Base-by-base conservation (phyloP, 2,329 filamentous ascomycete genomes). In the Keithomyces neogunnii region DNA sequence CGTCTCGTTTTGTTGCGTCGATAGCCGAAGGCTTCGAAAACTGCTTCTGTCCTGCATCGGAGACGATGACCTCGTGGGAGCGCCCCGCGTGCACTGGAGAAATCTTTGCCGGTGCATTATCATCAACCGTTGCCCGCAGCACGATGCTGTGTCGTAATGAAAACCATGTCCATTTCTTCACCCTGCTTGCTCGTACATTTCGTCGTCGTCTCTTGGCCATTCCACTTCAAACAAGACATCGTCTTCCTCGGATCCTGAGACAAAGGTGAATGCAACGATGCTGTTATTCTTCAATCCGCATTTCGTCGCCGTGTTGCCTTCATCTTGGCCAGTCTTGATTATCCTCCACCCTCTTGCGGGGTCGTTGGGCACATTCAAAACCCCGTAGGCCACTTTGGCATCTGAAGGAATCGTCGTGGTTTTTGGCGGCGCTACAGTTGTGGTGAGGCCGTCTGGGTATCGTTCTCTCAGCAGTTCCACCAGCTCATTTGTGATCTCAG, bases 401-500 rank as follows among this genome's bases (percentile, higher is more conserved):
- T 69, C 63, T 1, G 60, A 55, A 0, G 75, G 73, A 2, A 80
- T 56, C 1, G 65, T 47, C 0, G 69, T 73, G 8, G 61, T 66
- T 40, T 68, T 63, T 5, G 62, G 57, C 9, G 66, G 60, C 0
- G 46, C 58, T 19, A 63, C 51, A 13, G 68, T 65, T 9, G 66
- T 66, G 1, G 66, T 69, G 4, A 85, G 69, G 1, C 81, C 81
- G 0, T 66, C 51, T 0, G 80, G 75, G 53, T 82, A 84, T 31
- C 79, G 70, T 44, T 83, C 80, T 31, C 63, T 71, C 5, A 90
- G 68, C 9, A 81, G 69, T 1, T 71, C 66, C 19, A 87, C 68
- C 2, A 91, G 76, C 26, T 81, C 75, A 19, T 72, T 59, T 51
- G 81, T 81, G 53, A 87, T 70, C 1, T 72, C 66, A 13, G 73